phyloP scores from a whole-genome alignment of 495 filamentous ascomycete species.

The Penicillium bialowiezense region DNA sequence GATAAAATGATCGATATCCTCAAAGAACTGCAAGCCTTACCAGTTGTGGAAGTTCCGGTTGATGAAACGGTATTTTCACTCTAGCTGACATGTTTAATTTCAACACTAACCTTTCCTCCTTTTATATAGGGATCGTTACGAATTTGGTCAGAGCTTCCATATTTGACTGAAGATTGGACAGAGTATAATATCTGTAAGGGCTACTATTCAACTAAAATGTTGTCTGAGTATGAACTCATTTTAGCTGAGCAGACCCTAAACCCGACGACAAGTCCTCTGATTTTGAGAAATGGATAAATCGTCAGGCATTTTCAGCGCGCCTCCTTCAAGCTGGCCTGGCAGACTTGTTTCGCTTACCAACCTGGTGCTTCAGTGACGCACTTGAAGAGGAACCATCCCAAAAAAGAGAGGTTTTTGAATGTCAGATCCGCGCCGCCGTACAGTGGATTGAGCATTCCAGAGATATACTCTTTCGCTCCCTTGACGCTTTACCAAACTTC shows the following conservation, averaged over 20 bases:
- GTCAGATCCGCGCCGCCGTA: neutral
- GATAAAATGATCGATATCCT: slow-evolving; percentile 2
- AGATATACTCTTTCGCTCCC: neutral
- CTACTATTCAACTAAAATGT: neutral
- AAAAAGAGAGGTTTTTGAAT: neutral
- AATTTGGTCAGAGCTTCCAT: slow-evolving; percentile 1
- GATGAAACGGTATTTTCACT: neutral
- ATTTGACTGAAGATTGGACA: neutral
- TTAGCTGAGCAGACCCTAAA: neutral
- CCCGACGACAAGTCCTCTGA: neutral
- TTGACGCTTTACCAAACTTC: neutral
- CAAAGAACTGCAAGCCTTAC: neutral
- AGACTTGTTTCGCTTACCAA: neutral
- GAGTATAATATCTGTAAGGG: neutral
- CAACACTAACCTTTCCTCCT: neutral
- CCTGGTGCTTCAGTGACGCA: neutral
- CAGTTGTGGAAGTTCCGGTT: neutral
- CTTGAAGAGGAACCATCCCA: neutral
- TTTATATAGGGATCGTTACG: neutral
- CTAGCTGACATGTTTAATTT: neutral
- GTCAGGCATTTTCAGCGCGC: slow-evolving; percentile 4
- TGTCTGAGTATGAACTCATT: neutral
- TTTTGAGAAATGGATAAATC: neutral
- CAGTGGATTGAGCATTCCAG: slow-evolving; percentile 5
- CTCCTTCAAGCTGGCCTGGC: neutral